Evolutionary conservation across 208 protist species (phyloP), one percentile per base, ranked within the genome.

Genomic region (Herpetomonas samuelpessoai): DNA sequence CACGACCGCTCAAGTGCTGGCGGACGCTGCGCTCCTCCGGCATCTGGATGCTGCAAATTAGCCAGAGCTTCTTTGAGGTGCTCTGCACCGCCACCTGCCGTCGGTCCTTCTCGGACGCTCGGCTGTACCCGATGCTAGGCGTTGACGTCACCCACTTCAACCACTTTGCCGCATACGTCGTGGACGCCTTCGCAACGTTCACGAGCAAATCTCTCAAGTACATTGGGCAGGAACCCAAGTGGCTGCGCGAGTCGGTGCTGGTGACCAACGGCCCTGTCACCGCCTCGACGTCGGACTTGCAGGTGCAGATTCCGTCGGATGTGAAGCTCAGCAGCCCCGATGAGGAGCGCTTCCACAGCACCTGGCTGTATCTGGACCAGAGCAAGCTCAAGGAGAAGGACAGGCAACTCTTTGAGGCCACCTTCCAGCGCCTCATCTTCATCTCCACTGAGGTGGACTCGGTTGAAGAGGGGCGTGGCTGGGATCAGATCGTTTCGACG

Each of bases 401-500:
- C 1, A 28, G 38, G 10, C 29, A 65, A 7, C 14, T 48, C 25
- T 26, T 51, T 38, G 62, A 62, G 28, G 61, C 58, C 29, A 50
- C 57, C 2, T 51, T 83, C 38, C 58, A 74, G 46, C 77, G 62
- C 47, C 41, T 83, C 9, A 55, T 79, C 24, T 83, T 78, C 65
- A 68, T 73, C 48, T 56, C 62, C 47, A 65, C 57, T 27, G 62
- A 72, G 54, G 53, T 65, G 28, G 64, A 77, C 71, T 53, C 59
- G 1, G 64, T 49, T 24, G 61, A 65, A 47, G 29, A 46, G 19
- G 64, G 45, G 22, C 45, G 47, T 24, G 50, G 54, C 16, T 45
- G 59, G 45, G 66, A 72, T 45, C 65, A 64, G 30, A 64, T 71
- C 18, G 24, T 64, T 27, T 64, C 57, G 3, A 68, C 53, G 2